Percentiles rank a stretch among this genome's conserved stretches.
phyloP scores from a whole-genome alignment of 2,329 filamentous ascomycete species.

The Orbilia quercus region DNA sequence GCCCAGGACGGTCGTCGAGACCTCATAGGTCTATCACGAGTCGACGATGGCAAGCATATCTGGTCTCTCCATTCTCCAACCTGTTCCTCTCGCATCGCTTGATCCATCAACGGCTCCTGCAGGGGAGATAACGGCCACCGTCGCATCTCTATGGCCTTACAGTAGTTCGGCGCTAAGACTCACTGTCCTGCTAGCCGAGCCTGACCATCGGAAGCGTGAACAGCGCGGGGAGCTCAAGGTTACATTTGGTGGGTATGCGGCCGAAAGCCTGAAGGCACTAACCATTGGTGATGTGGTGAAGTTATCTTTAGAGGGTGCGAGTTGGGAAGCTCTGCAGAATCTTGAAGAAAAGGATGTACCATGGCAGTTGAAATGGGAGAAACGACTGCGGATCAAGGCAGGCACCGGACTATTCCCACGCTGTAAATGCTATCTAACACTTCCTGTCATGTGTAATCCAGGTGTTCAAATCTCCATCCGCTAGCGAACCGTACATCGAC shows the following conservation, averaged over 20 bases:
- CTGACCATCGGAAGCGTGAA: conserved; percentile 52
- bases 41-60: conserved; percentile 34
- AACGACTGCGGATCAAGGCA: conserved; percentile 42
- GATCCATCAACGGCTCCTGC: conserved; percentile 30
- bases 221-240: conserved; percentile 57
- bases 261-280: conserved; percentile 53
- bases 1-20: conserved; percentile 18
- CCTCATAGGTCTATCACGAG: conserved; percentile 17
- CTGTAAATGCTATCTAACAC: neutral
- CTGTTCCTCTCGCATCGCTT: conserved; percentile 38
- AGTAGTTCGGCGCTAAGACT: conserved; percentile 58
- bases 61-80: conserved; percentile 26
- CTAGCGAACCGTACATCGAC: conserved; percentile 36
- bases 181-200: conserved; percentile 57
- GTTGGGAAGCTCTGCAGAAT: conserved; percentile 35
- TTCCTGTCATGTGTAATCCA: neutral
- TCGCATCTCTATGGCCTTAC: conserved; percentile 59
- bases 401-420: neutral
- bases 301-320: conserved; percentile 57
- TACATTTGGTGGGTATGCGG: conserved; percentile 57
- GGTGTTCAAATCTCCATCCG: conserved; percentile 35
- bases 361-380: conserved; percentile 55
- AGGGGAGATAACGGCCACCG: conserved; percentile 57
- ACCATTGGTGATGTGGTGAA: conserved; percentile 59
- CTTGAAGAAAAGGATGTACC: conserved; percentile 48